Base-by-base conservation (phyloP, 2,329 filamentous ascomycete genomes). In the Cladophialophora bantiana region DNA sequence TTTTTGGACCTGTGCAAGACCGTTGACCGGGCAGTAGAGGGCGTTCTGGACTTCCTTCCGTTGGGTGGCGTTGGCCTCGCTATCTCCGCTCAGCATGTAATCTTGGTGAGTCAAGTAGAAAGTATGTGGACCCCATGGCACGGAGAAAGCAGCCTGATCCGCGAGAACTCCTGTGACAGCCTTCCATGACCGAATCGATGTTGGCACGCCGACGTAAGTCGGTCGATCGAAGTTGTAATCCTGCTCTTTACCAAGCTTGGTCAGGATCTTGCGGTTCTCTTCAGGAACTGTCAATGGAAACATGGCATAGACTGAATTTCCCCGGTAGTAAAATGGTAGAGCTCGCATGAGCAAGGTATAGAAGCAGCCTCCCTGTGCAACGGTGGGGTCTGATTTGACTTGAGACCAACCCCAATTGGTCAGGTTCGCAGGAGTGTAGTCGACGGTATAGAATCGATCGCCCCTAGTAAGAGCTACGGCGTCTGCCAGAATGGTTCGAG, bases 281-380 rank as follows among this genome's bases (percentile, higher is more conserved):
- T 77, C 74, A 1, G 83, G 83, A 10, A 83, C 75, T 10, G 82
- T 83, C 68, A 84, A 71, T 1, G 83, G 83, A 68, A 81, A 84
- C 71, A 84, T 82, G 3, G 80, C 81, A 63, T 84, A 84, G 59
- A 84, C 77, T 0, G 81, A 84, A 67, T 82, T 78, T 0, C 79
- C 79, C 32, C 79, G 76, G 72, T 81, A 84, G 73, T 80, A 81
- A 63, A 83, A 80, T 3, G 83, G 83, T 64, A 85, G 78, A 2
- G 83, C 81, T 57, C 83, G 78, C 65, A 84, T 76, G 66, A 83
- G 79, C n/a, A 85, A 77, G 71, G 83, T 84, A 75, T 84, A 84
- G 69, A 84, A 80, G 59, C 83, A 79, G 56, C 82, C 82, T 48
- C 83, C 83, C 52, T 83, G 79, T 59, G 83, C 82, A 58, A 84